Evolutionary conservation across 306 rosid species (phyloP).

Genomic region (Alnus glutinosa): DNA sequence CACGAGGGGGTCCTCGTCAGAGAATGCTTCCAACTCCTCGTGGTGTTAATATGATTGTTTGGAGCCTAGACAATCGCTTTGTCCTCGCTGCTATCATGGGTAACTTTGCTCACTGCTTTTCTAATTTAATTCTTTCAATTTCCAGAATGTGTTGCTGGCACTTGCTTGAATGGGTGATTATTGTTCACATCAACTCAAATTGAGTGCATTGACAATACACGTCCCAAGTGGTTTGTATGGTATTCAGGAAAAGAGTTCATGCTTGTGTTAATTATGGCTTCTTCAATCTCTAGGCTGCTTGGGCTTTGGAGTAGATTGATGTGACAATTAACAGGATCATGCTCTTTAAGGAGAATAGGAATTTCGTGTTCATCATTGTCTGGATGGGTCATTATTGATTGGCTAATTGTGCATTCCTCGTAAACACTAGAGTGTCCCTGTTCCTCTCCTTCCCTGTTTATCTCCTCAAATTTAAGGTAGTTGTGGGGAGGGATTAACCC

Average conservation of each 20-base stretch:
- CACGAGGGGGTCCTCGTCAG: conserved; percentile 95
- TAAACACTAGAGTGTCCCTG: background rate
- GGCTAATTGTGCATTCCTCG: background rate
- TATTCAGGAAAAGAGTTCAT: background rate
- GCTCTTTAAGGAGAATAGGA: background rate
- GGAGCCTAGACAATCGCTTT: conserved; percentile 99
- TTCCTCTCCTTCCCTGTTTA: background rate
- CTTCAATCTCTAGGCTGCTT: background rate
- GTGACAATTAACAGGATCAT: background rate
- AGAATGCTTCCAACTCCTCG: conserved; percentile 98
- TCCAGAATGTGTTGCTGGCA: conserved; percentile 5
- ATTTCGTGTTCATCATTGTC: background rate
- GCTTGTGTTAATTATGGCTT: background rate
- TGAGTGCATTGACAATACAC: background rate
- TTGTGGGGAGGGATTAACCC: background rate
- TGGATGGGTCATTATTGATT: background rate
- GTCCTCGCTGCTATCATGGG: conserved; percentile 99
- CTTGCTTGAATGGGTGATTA: conserved; percentile 15
- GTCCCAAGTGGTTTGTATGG: background rate
- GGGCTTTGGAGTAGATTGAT: background rate
- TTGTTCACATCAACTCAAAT: background rate
- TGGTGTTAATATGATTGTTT: conserved; percentile 97
- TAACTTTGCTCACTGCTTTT: conserved; percentile 36
- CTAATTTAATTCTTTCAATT: background rate
- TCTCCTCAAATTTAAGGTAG: background rate